These are phyloP conservation scores for Pezicula carpinea DNA, from an alignment of 2,329 filamentous ascomycete genomes.

Conservation along the genomic window DNA sequence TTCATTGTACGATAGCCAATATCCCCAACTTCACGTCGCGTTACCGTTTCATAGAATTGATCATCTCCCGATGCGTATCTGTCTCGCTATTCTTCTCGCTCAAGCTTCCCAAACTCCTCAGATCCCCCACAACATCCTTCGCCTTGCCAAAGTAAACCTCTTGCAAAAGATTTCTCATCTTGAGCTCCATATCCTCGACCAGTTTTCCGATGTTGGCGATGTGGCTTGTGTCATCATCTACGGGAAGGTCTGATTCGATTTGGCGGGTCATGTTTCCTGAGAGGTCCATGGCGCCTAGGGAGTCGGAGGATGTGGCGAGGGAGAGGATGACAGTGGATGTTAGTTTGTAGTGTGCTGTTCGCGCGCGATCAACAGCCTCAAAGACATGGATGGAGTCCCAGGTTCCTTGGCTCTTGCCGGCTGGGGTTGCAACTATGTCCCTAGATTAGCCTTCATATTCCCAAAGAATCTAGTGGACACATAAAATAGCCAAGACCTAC, in stretches of 20 bases:
- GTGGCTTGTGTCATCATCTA: constrained; percentile 87
- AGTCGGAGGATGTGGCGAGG: constrained; percentile 62
- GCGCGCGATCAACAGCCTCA: constrained; percentile 87
- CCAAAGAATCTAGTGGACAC: not conserved
- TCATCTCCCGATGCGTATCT: constrained; percentile 84
- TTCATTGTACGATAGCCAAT: too few species aligned
- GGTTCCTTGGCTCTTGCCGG: constrained; percentile 66
- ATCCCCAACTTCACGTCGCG: not conserved
- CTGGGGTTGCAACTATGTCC: constrained; percentile 57
- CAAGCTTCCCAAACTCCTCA: constrained; percentile 79
- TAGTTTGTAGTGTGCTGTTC: constrained; percentile 93
- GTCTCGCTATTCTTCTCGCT: constrained; percentile 81
- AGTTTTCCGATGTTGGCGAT: constrained; percentile 91
- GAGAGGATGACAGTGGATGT: constrained; percentile 95
- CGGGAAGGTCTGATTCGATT: constrained; percentile 84
- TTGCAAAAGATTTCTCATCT: constrained; percentile 97
- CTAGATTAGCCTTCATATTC: not conserved
- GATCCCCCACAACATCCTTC: constrained; percentile 94
- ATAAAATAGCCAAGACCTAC: constrained; percentile 40
- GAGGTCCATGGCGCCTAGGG: constrained; percentile 81
- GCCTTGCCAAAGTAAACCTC: constrained; percentile 99
- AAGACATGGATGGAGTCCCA: constrained; percentile 99
- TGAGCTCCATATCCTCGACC: constrained; percentile 99
- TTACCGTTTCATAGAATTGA: constrained; percentile 49
- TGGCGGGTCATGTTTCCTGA: constrained; percentile 98